Evolutionary conservation across 73 alveolate genomes (phyloP), one percentile per base, ranked within the genome.

Genomic region (Blepharisma japonicum): DNA sequence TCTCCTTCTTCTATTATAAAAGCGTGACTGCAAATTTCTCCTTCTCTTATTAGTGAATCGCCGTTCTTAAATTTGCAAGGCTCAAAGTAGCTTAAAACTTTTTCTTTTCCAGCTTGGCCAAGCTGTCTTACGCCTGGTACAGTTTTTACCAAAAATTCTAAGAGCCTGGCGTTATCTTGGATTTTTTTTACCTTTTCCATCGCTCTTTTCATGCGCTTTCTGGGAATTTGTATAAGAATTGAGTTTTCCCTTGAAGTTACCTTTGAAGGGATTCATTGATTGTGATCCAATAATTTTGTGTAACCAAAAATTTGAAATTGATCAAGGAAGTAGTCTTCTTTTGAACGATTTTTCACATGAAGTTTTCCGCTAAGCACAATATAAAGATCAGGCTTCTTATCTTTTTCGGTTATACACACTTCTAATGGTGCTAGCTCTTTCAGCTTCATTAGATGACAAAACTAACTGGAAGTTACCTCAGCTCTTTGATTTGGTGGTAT

Each of bases 1-100:
- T 61, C 77, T 27, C 77, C 77, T 18, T n/a, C 50, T 61, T 27
- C 49, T 18, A 61, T 61, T 8, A 61, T 23, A 23, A 61, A 61
- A 61, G 77, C 77, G n/a, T 27, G 42, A 3, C 20, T 21, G n/a
- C 55, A 20, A 2, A 61, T 11, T 11, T 18, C 50, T 1, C 77
- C 77, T 61, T 61, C 77, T 61, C 21, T n/a, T 9, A 61, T 23
- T 21, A 61, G 55, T 23, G 21, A 20, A 14, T 61, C 77, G 14
- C 77, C 77, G 4, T 8, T 21, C 4, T 61, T 61, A 61, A 61
- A 61, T 2, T 27, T 18, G 20, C n/a, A 11, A 3, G 11, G n/a
- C 21, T 61, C 49, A 23, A 61, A 61, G 50, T 61, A 61, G 14
- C 21, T 61, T 14, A 20, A 61, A 23, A 61, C 49, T 23, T 27